phyloP scores from a whole-genome alignment of 2,329 filamentous ascomycete genomes.

The Blumeria graminis region DNA sequence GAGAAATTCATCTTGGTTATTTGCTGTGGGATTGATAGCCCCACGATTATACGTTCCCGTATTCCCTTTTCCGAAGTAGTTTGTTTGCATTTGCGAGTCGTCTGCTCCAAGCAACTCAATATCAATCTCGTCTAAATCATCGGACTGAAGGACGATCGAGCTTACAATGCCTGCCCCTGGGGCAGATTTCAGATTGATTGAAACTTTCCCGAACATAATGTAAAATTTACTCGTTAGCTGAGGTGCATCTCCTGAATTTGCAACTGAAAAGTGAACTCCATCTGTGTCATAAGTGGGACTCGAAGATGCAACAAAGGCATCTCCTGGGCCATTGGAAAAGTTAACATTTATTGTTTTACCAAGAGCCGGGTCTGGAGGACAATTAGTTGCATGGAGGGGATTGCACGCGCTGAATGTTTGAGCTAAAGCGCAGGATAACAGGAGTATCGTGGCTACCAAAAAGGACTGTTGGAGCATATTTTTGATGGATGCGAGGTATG shows the following conservation, averaged over 20 bases:
- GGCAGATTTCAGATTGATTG: slow-evolving; percentile 64
- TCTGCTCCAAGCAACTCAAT: slow-evolving; percentile 84
- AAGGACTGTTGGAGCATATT: background rate
- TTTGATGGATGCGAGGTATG: background rate
- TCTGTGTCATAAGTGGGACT: slow-evolving; percentile 48
- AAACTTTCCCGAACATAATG: slow-evolving; percentile 94
- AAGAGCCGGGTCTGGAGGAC: slow-evolving; percentile 55
- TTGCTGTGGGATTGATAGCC: slow-evolving; percentile 43
- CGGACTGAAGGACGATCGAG: slow-evolving; percentile 74
- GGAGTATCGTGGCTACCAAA: background rate
- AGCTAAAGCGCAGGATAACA: slow-evolving; percentile 12
- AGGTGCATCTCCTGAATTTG: slow-evolving; percentile 56
- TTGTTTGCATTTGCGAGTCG: slow-evolving; percentile 61
- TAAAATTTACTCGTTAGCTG: slow-evolving; percentile 81
- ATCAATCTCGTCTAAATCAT: slow-evolving; percentile 86
- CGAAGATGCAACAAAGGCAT: slow-evolving; percentile 51
- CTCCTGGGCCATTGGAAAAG: slow-evolving; percentile 54
- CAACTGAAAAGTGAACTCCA: slow-evolving; percentile 62
- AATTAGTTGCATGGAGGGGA: slow-evolving; percentile 27
- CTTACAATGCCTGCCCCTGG: slow-evolving; percentile 83
- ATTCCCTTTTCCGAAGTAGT: slow-evolving; percentile 89
- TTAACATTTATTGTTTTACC: slow-evolving; percentile 65
- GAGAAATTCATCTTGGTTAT: slow-evolving; percentile 53
- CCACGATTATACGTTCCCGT: slow-evolving; percentile 72
- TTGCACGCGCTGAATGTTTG: slow-evolving; percentile 33